Base-by-base conservation (phyloP, 331 rosid species). In the Acacia concinna region DNA sequence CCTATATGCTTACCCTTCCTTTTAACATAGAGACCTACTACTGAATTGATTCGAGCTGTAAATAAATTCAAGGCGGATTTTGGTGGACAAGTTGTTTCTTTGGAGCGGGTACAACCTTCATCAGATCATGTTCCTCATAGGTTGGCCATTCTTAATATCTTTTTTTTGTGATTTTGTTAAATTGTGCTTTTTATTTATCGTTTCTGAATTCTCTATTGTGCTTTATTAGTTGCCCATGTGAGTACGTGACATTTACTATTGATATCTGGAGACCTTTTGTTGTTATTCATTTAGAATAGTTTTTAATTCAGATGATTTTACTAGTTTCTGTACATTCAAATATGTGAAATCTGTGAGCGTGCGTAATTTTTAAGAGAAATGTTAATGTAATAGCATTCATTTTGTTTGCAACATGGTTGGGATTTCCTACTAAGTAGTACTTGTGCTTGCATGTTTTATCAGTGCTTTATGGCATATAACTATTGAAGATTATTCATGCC, bases 31-130 rank as follows among this genome's bases (percentile, higher is more conserved):
- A 86, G 89, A 76, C 98, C 99, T 73, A 89, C 93, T 34, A 69
- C 83, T 27, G 99, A 93, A 81, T 76, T 96, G 90, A 87, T 96
- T 88, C 94, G 99, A 52, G 92, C 99, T 32, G 98, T 96, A 78
- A 93, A 93, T 80, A 91, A 88, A 82, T 96, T 96, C 73, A 93
- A 96, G 89, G 93, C 91, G 6, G 94, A 96, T 66, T 96, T 96
- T 83, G 97, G 98, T 65, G 99, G 93, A 71, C 97, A 93, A 77
- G 74, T 95, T 86, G 94, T 96, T 80, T 87, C 92, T 76, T 76
- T 96, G 80, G 99, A 96, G 86, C 94, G 99, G 79, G 99, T 96
- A 78, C 98, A 96, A 72, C 98, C 99, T 65, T 96, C 99, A 73
- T 90, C 94, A 57, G 99, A 96, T 85, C 98, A 96, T 82, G 99